Evolutionary conservation across 2,329 filamentous ascomycete genomes (phyloP), one percentile per base, ranked within the genome.

Genomic region (Penicillium polonicum): DNA sequence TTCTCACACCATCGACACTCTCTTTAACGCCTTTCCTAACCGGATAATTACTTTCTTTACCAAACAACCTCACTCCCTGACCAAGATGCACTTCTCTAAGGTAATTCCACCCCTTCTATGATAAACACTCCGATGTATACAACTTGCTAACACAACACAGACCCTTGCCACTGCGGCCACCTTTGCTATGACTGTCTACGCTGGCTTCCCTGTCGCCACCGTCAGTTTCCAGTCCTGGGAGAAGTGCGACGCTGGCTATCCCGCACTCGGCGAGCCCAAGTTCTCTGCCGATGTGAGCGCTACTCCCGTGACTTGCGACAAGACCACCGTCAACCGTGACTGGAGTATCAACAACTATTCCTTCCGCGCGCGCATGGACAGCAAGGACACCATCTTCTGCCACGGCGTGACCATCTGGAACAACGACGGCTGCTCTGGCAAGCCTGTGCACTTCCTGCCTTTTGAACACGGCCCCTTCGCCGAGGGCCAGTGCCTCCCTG

Each of bases 1-100:
- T n/a, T 29, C 31, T 42, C 38, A 31, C 36, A 59, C 55, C 35
- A 49, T 38, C 52, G 46, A 57, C 43, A 55, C 53, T 44, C 23
- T 55, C 48, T 35, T 46, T 46, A 27, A 57, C 48, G 48, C 36
- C 42, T 27, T 53, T 36, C 42, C 21, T 45, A 46, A 12, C 49
- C 42, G 46, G 31, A 42, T 10, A 48, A 29, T 29, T 8, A 35
- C 35, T 46, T 33, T 46, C 29, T 13, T 48, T 25, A 17, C 17
- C 12, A 17, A 6, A 31, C 3, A 41, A 35, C 36, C 27, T 44
- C 46, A 41, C 45, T 44, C 33, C 36, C 29, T 33, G 35, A 52
- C 19, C 59, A 66, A 56, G n/a, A 67, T 67, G 65, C 53, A 62
- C 25, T 65, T 67, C 60, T 59, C 62, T 29, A 62, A 59, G 53